Evolutionary conservation across 768 basidiomycete genomes (phyloP).

Genomic region (Pleurotus ostreatus): DNA sequence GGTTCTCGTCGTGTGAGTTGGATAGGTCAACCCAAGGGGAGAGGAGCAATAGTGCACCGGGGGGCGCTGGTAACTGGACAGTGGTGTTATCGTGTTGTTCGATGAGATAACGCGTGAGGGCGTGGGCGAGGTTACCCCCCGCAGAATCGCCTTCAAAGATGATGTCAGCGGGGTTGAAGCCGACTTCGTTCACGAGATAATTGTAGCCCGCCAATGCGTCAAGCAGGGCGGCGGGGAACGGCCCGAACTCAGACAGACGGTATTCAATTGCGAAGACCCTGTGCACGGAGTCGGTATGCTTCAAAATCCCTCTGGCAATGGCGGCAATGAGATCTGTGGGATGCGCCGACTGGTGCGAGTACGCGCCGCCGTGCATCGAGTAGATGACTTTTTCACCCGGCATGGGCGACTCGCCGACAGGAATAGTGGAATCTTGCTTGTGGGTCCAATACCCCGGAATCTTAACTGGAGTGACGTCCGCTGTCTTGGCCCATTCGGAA

Average conservation of each 20-base stretch:
- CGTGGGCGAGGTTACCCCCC: slow-evolving; percentile 68
- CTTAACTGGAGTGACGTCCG: slow-evolving; percentile 34
- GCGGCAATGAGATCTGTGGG: slow-evolving; percentile 44
- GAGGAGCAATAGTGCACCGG: slow-evolving; percentile 46
- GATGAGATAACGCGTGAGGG: slow-evolving; percentile 57
- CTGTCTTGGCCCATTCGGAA: slow-evolving; percentile 31
- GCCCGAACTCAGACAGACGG: slow-evolving; percentile 52
- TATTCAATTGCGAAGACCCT: slow-evolving; percentile 68
- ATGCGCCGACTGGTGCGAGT: slow-evolving; percentile 51
- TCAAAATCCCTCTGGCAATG: slow-evolving; percentile 43
- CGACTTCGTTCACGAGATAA: slow-evolving; percentile 57
- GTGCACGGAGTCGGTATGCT: slow-evolving; percentile 35
- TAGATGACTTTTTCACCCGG: slow-evolving; percentile 57
- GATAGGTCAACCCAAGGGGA: slow-evolving; percentile 57
- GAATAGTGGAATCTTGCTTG: slow-evolving; percentile 32
- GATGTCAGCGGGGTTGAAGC: slow-evolving; percentile 57
- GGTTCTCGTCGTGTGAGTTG: slow-evolving; percentile 27
- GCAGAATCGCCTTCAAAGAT: slow-evolving; percentile 74
- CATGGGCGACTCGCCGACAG: slow-evolving; percentile 31
- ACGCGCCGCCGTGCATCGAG: slow-evolving; percentile 65
- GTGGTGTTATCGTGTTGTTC: slow-evolving; percentile 35
- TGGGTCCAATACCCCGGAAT: slow-evolving; percentile 59
- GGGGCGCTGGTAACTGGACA: slow-evolving; percentile 29
- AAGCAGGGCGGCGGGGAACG: slow-evolving; percentile 74
- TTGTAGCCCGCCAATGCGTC: slow-evolving; percentile 73